Base-by-base conservation (phyloP, 2,329 filamentous ascomycete species). In the Paramyrothecium roridum region DNA sequence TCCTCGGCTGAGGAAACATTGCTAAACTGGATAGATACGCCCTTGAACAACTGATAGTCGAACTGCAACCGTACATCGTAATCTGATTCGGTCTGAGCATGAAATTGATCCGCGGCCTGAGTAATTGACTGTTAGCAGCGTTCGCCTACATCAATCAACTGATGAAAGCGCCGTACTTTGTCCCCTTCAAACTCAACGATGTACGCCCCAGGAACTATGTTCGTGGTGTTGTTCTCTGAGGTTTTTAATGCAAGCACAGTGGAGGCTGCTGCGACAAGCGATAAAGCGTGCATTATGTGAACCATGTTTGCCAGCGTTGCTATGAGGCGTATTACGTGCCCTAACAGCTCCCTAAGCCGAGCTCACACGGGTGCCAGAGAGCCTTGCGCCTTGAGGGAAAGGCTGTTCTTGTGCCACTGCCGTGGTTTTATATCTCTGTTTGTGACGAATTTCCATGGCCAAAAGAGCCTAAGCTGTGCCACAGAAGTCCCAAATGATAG, bases 1-100 rank as follows among this genome's bases (percentile, higher is more conserved):
- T 64, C 54, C 50, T 74, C 71, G 34, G 73, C 70, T 60, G 61
- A 59, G 58, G 68, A 50, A 60, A 59, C 58, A 58, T 66, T 52
- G 7, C 66, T 50, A 23, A 63, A 26, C 26, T 59, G 57, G 47
- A 64, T 59, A 2, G 63, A 66, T 11, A 52, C 56, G 40, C 63
- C 65, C 16, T 62, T 63, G 57, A 67, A 66, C 26, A 64, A 56
- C 10, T 53, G 34, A 45, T 57, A 62, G 16, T 56, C 52, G 8
- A 65, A 57, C 8, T 21, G 12, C 30, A 33, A 13, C 26, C 23
- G 19, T 10, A 17, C 20, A 21, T 51, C 49, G 22, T 50, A 51
- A 16, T 40, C 33, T 19, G 33, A 11, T 30, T 40, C 49, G 17
- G 16, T 30, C 49, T 51, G 49, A 20, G 26, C 20, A 11, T 30